Base-by-base conservation (phyloP, 331 rosid genomes). In the Pyrus hybrid region DNA sequence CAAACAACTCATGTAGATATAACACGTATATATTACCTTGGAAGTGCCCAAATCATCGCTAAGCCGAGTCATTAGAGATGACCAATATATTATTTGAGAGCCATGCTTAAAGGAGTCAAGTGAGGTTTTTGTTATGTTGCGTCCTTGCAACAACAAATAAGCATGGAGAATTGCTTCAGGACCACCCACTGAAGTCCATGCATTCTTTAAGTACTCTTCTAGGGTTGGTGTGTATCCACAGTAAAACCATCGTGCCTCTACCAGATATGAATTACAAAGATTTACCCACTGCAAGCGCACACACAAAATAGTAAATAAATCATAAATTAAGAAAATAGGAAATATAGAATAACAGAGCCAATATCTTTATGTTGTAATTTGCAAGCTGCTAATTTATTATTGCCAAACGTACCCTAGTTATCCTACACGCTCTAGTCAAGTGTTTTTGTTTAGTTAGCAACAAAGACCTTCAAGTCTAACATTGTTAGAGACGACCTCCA, bases 21-120 rank as follows among this genome's bases (percentile, higher is more conserved):
- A 41, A 11, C 47, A 12, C 5, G 47, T 41, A 11, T 41, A 41
- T 3, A 20, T 0, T 76, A 83, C 87, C 87, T 80, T 53, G 4
- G 77, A 77, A 77, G 84, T 80, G 25, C 80, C 84, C 51, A 83
- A 67, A 70, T 83, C 87, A 16, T 83, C 82, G 16, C 72, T 37
- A 26, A 83, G 70, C 28, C 84, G 60, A 30, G 80, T 69, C 11
- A 77, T 6, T 5, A 81, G 21, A 12, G 84, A 77, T 10, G 84
- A 65, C 75, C 80, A 77, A 47, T 73, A 70, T 54, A 74, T 45
- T 3, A 77, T 61, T 28, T 74, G 23, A 45, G 82, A 77, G 53
- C 64, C 80, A 70, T 73, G 25, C 22, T 62, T 28, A 13, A 73
- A 13, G 28, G 54, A 65, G 8, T 76, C 60, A 4, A 80, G 68